Conservation (phyloP, 768 basidiomycete species). For the Serendipita sp. region DNA sequence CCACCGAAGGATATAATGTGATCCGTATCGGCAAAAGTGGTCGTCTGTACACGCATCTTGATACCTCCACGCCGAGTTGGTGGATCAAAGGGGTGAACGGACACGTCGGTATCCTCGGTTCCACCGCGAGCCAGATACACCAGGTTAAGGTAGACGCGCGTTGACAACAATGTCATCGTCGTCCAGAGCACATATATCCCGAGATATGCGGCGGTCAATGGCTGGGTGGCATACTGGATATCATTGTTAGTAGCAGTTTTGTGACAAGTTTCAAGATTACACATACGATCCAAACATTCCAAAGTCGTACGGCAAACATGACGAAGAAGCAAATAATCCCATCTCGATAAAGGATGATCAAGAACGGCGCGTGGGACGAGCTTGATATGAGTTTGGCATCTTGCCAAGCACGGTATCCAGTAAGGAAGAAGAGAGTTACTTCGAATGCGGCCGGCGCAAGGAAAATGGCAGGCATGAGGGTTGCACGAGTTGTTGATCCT, state of each 20-base stretch:
- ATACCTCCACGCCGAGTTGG: not conserved
- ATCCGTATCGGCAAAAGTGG: not conserved
- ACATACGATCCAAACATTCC: slow-evolving; percentile 3
- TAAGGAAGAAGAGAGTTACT: not conserved
- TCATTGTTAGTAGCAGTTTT: not conserved
- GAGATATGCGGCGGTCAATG: not conserved
- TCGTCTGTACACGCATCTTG: not conserved
- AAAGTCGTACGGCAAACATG: not conserved
- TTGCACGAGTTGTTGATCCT: not conserved
- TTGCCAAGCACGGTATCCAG: not conserved
- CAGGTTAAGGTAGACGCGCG: slow-evolving; percentile 1
- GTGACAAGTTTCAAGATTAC: not conserved
- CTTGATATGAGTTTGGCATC: not conserved
- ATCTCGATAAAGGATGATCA: not conserved
- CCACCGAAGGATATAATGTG: too few relatives aligned
- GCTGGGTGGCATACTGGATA: not conserved
- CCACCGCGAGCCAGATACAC: not conserved
- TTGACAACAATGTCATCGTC: not conserved
- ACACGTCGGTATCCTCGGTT: not conserved
- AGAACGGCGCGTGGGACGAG: not conserved
- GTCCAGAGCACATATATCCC: not conserved
- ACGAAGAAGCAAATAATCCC: not conserved
- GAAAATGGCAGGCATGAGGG: not conserved
- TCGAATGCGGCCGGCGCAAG: not conserved
- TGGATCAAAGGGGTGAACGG: not conserved